Conservation (phyloP, 2,329 filamentous ascomycete genomes). For the Fusarium sambucinum region DNA sequence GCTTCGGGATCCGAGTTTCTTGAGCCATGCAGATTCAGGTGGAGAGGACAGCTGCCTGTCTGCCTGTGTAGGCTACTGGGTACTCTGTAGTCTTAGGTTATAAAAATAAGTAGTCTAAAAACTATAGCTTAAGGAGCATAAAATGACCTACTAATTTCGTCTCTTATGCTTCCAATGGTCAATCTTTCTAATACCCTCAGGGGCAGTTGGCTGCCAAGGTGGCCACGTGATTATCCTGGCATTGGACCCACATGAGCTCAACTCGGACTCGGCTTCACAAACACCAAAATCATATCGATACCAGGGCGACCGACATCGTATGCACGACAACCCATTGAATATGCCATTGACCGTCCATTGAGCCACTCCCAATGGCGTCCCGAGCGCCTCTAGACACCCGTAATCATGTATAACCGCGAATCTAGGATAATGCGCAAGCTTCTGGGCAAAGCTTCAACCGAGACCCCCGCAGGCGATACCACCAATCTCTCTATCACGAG, state of each 20-base stretch:
- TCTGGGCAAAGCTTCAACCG: conserved; percentile 65
- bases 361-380: conserved; percentile 51
- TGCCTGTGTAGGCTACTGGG: neutral
- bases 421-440: conserved; percentile 72
- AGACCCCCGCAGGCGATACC: conserved; percentile 59
- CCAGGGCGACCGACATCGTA: conserved; percentile 11
- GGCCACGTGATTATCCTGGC: conserved; percentile 16
- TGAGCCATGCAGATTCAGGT: neutral
- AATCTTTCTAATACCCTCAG: too few species aligned
- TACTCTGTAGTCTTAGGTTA: too few species aligned
- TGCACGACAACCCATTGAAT: conserved; percentile 6
- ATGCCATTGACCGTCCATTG: conserved; percentile 38
- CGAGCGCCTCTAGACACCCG: conserved; percentile 45
- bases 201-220: neutral
- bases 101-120: too few species aligned
- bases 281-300: conserved; percentile 2
- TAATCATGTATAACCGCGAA: conserved; percentile 64
- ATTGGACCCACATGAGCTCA: conserved; percentile 39
- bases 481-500: conserved; percentile 58
- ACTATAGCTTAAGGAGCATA: too few species aligned
- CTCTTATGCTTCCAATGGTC: too few species aligned
- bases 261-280: conserved; percentile 6
- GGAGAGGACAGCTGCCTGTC: too few species aligned
- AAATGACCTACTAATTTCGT: too few species aligned
- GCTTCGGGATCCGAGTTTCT: neutral